Evolutionary conservation across 2,329 filamentous ascomycete species (phyloP), one percentile per base, ranked within the genome.

Genomic region (Trichoderma citrinoviride): DNA sequence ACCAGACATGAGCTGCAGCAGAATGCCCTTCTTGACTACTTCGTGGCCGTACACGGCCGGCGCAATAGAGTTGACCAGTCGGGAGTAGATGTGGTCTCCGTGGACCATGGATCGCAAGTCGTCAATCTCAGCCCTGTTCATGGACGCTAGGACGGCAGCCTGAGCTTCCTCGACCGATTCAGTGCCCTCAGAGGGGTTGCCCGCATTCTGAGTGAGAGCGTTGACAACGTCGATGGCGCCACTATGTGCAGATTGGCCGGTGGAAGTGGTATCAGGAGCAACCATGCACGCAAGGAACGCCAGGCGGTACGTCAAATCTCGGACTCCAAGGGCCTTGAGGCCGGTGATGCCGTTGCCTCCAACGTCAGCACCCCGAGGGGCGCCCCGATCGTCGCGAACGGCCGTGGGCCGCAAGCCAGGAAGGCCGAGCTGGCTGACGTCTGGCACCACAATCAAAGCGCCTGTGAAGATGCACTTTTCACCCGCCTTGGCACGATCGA

Each of bases 401-500:
- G 93, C 91, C 66, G 93, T 92, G 17, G 92, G 90, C 64, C 90
- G 85, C 25, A 93, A 84, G 54, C 95, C 95, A 2, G 95, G 95
- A 33, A 98, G 87, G 44, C 93, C 90, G 64, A 99, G 86, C 76
- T 98, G 95, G 74, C 93, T 97, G 67, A 99, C 92, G 76, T 99
- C 95, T 0, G 95, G 95, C 40, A 99, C 93, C 19, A 99, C 95
- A 67, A 99, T 98, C 68, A 98, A 80, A 5, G 93, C 93, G 68
- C 95, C 95, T 0, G 94, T 98, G 77, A 99, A 99, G 73, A 99
- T 92, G 77, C 95, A 99, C 78, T 96, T 97, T 78, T 99, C 95
- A 68, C 95, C 95, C 55, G 95, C 95, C 81, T 98, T 98, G 60
- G 94, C 93, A 58, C 95, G 88, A 73, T 99, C 95, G 27, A 99